Evolutionary conservation across 78 protist genomes (phyloP), one percentile per base, ranked within the genome.

Genomic region (Dictyostelium intermedium): DNA sequence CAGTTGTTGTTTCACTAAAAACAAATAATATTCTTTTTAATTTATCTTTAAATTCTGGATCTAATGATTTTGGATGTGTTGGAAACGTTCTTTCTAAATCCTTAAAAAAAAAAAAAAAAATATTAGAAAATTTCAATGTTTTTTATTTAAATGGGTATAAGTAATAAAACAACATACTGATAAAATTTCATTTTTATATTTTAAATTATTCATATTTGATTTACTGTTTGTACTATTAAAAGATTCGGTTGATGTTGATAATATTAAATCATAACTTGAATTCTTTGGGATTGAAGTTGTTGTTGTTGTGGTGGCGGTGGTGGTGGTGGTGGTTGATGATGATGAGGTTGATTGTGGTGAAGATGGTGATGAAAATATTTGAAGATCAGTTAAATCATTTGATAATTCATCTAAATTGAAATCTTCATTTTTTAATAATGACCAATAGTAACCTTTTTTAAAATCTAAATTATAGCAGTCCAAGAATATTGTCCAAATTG

Each of bases 21-120:
- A 89, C 87, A 45, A 81, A 69, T 25, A 89, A 47, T 39, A 89
- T 41, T 27, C 74, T 89, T 34, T 80, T 41, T 27, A 89, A 41
- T 43, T 63, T 78, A 20, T 89, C 87, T 39, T 77, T 89, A 35
- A 89, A 89, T n/a, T 47, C 80, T 43, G 53, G 39, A 35, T 89
- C 87, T n/a, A 79, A 25, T 43, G 94, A 78, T 35, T 79, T 39
- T 11, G 84, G 56, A 80, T 89, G 94, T 30, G 45, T 89, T 50
- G 94, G 94, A 35, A 89, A 89, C 45, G 94, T 89, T 80, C 94
- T 89, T n/a, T 89, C 94, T 8, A 89, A 13, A 70, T 89, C 94
- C 85, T 89, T 16, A 3, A 0, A 56, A 20, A 20, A 61, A 32
- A 41, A 37, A 61, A 34, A 13, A 73, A 27, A 32, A 1, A 34